These are phyloP conservation scores for Rhodosorus marinus DNA, from an alignment of 23 red algal genomes.

Conservation along the genomic window DNA sequence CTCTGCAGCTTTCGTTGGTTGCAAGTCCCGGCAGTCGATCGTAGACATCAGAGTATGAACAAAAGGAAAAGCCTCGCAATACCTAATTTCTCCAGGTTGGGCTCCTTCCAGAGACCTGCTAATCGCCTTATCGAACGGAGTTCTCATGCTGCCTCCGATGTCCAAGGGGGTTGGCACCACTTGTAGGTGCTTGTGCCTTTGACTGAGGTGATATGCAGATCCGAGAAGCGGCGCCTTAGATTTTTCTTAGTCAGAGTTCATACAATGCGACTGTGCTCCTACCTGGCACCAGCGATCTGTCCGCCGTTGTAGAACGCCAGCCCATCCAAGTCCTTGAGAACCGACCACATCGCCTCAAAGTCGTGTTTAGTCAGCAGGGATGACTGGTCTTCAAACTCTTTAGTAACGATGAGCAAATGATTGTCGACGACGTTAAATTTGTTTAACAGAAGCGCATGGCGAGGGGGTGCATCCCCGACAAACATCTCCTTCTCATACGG, in stretches of 20 bases:
- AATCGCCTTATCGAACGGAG: too few species aligned
- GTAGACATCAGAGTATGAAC: too few species aligned
- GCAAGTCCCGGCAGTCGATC: too few species aligned
- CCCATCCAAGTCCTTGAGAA: conserved; percentile 12
- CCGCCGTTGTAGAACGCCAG: conserved; percentile 78
- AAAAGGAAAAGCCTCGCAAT: too few species aligned
- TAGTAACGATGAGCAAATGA: conserved; percentile 59
- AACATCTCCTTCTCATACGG: conserved; percentile 58
- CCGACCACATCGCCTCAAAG: conserved; percentile 19
- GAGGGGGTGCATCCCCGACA: conserved; percentile 25
- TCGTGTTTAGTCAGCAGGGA: conserved; percentile 24
- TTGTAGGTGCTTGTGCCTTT: conserved; percentile 78
- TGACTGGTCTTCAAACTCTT: conserved; percentile 21
- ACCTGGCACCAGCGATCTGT: conserved; percentile 43
- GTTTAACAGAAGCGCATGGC: conserved; percentile 70
- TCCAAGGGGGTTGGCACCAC: conserved; percentile 20
- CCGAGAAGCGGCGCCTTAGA: too few species aligned
- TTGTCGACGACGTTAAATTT: conserved; percentile 54
- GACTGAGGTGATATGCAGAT: too few species aligned
- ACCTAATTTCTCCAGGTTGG: too few species aligned
- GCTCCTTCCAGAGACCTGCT: too few species aligned
- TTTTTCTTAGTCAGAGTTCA: not conserved
- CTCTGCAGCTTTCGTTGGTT: too few species aligned
- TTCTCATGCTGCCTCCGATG: too few species aligned
- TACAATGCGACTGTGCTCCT: too few species aligned